phyloP scores from a whole-genome alignment of 2,329 filamentous ascomycete genomes.

The Alternaria burnsii region DNA sequence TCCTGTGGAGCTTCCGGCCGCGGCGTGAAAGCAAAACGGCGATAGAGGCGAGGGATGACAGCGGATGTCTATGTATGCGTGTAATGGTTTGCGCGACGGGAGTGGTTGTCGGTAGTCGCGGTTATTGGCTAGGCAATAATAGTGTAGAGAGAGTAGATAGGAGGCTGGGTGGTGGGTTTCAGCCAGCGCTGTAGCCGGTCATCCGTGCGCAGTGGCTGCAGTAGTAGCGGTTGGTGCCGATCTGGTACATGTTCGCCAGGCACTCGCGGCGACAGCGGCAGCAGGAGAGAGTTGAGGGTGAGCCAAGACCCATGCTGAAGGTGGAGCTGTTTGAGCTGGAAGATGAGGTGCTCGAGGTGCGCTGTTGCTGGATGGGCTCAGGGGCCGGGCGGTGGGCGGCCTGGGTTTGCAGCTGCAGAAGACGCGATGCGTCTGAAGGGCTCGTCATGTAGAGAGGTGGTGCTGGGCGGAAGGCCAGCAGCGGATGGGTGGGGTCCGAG shows the following conservation, averaged over 20 bases:
- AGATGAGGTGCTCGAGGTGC: conserved; percentile 16
- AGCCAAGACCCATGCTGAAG: conserved; percentile 24
- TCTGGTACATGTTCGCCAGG: conserved; percentile 46
- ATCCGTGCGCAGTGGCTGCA: conserved; percentile 52
- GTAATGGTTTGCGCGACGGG: neutral
- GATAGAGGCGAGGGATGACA: conserved; percentile 2
- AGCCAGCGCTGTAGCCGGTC: conserved; percentile 49
- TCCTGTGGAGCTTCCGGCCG: neutral
- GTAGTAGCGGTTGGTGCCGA: conserved; percentile 53
- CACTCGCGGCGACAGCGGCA: conserved; percentile 48
- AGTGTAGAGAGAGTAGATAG: neutral
- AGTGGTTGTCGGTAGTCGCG: neutral
- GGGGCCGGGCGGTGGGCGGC: conserved; percentile 47
- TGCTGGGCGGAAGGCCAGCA: conserved; percentile 43
- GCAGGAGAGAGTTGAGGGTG: conserved; percentile 37
- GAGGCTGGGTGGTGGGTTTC: conserved; percentile 21
- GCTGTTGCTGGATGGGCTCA: conserved; percentile 37
- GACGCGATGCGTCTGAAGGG: conserved; percentile 42
- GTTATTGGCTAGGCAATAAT: neutral
- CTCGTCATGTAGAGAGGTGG: conserved; percentile 31
- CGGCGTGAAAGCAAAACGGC: neutral
- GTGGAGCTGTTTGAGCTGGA: conserved; percentile 22
- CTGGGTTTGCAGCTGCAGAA: conserved; percentile 51
- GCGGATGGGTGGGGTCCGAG: conserved; percentile 46
- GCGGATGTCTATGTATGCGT: conserved; percentile 4